A percentile compares a stretch with the other conserved stretches of the same genome.
These are phyloP conservation scores for Elasticomyces elasticus DNA, from an alignment of 495 filamentous ascomycete species.

Conservation along the genomic window DNA sequence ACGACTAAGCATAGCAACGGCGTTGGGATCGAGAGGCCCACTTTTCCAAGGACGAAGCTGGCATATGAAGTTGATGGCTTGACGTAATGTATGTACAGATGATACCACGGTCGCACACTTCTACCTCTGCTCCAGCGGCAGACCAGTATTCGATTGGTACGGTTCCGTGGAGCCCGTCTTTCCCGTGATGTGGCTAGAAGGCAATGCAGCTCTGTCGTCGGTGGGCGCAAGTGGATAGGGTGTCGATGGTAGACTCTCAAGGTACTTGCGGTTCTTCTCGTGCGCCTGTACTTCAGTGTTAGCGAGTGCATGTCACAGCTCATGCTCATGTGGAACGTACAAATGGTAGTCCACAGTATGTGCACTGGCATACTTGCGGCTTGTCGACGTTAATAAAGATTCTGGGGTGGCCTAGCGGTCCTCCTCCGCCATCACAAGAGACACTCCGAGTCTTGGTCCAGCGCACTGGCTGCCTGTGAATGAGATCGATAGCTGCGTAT, in stretches of 20 bases:
- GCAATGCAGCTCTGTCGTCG: slow-evolving; percentile 28
- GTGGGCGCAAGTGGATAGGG: slow-evolving; percentile 58
- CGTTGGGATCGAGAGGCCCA: too few species aligned
- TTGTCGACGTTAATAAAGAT: slow-evolving; percentile 98
- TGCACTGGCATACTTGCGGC: slow-evolving; percentile 79
- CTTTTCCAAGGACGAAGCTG: too few species aligned
- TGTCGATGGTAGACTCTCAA: slow-evolving; percentile 68
- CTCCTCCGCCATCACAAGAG: slow-evolving; percentile 87
- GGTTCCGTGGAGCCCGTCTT: slow-evolving; percentile 20
- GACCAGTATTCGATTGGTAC: slow-evolving; percentile 28
- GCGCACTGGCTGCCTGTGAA: slow-evolving; percentile 87
- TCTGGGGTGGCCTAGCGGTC: slow-evolving; percentile 78
- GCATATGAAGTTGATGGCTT: not conserved
- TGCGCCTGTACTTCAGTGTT: slow-evolving; percentile 50
- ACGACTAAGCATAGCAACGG: not conserved
- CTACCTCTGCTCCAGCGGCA: slow-evolving; percentile 36
- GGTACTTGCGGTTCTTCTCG: slow-evolving; percentile 69
- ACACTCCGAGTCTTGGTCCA: slow-evolving; percentile 78
- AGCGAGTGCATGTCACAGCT: too few species aligned
- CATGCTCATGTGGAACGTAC: slow-evolving; percentile 43
- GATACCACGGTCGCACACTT: not conserved
- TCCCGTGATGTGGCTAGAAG: slow-evolving; percentile 18
- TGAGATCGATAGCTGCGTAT: slow-evolving; percentile 81
- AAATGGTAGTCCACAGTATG: slow-evolving; percentile 90
- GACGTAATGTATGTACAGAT: slow-evolving; percentile 19